Percentiles rank a stretch among this genome's conserved stretches.
Conservation (phyloP, 352 stramenopile genomes). For the Globisporangium alternatum region DNA sequence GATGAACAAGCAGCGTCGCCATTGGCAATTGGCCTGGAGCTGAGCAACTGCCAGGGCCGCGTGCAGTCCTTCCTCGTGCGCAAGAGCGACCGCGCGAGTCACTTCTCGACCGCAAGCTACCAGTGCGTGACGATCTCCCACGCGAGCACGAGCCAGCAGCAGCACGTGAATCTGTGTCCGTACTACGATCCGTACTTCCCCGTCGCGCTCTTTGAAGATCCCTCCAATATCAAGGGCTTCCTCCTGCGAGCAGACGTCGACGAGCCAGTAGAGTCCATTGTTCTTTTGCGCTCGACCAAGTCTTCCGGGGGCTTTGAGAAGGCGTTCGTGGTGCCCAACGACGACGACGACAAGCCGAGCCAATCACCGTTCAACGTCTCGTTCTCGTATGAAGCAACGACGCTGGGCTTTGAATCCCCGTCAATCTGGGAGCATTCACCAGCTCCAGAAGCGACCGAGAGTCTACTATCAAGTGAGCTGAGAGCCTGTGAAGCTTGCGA, state of each 20-base stretch:
- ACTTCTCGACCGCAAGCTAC: slow-evolving; percentile 30
- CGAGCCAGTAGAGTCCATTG: slow-evolving; percentile 19
- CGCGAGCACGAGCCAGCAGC: slow-evolving; percentile 10
- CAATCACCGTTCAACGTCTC: slow-evolving; percentile 16
- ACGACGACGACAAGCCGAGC: neutral
- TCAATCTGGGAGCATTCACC: slow-evolving; percentile 17
- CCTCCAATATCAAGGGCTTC: slow-evolving; percentile 26
- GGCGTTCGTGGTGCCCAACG: slow-evolving; percentile 11
- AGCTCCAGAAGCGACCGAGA: neutral
- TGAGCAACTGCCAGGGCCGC: slow-evolving; percentile 27
- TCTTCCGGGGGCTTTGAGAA: slow-evolving; percentile 21
- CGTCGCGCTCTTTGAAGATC: slow-evolving; percentile 20
- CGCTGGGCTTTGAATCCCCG: slow-evolving; percentile 19
- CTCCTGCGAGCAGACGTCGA: slow-evolving; percentile 20
- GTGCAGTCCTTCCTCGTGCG: slow-evolving; percentile 24
- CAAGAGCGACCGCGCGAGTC: slow-evolving; percentile 13
- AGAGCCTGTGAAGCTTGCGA: slow-evolving; percentile 23
- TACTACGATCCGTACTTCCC: slow-evolving; percentile 20
- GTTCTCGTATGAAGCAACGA: slow-evolving; percentile 20
- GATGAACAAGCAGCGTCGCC: neutral
- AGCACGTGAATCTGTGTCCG: slow-evolving; percentile 26
- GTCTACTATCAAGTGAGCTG: neutral
- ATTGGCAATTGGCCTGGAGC: slow-evolving; percentile 28
- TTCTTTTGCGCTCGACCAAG: slow-evolving; percentile 29
- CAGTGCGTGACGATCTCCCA: slow-evolving; percentile 30